phyloP scores from a whole-genome alignment of 2,329 filamentous ascomycete genomes.

The Penicillium sp. region DNA sequence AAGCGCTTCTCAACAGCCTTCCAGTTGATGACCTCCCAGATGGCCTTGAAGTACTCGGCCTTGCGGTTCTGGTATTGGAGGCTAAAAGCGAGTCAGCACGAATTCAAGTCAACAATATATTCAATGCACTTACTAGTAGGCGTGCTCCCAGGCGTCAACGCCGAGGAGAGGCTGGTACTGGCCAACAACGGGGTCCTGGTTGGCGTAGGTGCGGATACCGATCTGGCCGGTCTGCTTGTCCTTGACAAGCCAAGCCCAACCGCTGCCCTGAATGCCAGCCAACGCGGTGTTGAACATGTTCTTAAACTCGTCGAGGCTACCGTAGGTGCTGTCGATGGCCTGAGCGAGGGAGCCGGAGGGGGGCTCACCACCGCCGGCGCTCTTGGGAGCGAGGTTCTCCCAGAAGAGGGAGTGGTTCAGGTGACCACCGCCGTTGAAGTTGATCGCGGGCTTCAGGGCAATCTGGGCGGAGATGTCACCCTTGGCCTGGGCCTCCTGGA shows the following conservation, averaged over 20 bases:
- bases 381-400: constrained; percentile 70
- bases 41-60: constrained; percentile 90
- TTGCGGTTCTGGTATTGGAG: constrained; percentile 97
- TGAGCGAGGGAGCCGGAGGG: constrained; percentile 63
- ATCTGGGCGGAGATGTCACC: constrained; percentile 64
- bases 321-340: constrained; percentile 66
- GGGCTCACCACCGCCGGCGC: constrained; percentile 66
- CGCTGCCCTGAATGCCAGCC: constrained; percentile 69
- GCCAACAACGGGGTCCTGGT: constrained; percentile 88
- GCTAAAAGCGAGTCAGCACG: constrained; percentile 46
- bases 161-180: constrained; percentile 82
- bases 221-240: constrained; percentile 65
- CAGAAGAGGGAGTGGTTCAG: constrained; percentile 70
- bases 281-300: constrained; percentile 68
- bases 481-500: constrained; percentile 63
- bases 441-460: constrained; percentile 65
- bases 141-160: constrained; percentile 95
- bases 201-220: constrained; percentile 70
- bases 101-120: constrained; percentile 2
- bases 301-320: constrained; percentile 65
- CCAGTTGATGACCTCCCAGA: constrained; percentile 98
- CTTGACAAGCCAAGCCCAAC: constrained; percentile 69
- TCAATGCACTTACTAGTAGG: constrained; percentile 71
- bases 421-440: constrained; percentile 70
- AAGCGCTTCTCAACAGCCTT: constrained; percentile 83